A percentile compares a stretch with the other conserved stretches of the same genome.
Evolutionary conservation across 139 green algal species (phyloP).

Genomic region (Haematococcus sp.): DNA sequence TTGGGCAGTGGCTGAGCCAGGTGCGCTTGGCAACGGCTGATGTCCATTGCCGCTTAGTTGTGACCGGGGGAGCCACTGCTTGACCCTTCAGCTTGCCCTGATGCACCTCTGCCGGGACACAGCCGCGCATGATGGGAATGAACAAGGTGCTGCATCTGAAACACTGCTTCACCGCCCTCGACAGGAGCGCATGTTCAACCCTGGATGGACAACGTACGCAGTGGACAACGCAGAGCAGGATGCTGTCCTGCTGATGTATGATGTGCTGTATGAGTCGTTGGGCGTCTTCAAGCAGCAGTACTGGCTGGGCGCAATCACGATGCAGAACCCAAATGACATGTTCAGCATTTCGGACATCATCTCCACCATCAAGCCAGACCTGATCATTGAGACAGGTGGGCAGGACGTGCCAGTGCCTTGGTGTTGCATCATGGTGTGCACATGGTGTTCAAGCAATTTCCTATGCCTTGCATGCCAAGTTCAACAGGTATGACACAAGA

Average conservation of each 20-base stretch:
- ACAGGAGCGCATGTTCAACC: conserved; percentile 28
- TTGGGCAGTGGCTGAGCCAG: conserved; percentile 4
- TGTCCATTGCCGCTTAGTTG: too few species aligned
- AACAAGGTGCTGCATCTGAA: too few species aligned
- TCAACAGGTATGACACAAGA: too few species aligned
- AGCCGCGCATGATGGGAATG: too few species aligned
- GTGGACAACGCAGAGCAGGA: conserved; percentile 28
- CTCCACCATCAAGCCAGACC: conserved; percentile 17
- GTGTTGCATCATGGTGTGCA: neutral
- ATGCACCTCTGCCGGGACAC: too few species aligned
- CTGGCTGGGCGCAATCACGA: conserved; percentile 29
- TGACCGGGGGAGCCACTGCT: too few species aligned
- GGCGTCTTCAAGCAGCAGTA: conserved; percentile 42
- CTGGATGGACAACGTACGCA: conserved; percentile 11
- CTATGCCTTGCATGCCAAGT: neutral
- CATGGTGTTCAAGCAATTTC: neutral
- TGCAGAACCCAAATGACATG: conserved; percentile 32
- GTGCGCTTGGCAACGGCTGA: too few species aligned
- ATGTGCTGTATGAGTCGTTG: conserved; percentile 40
- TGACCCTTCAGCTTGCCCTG: too few species aligned
- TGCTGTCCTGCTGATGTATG: conserved; percentile 34
- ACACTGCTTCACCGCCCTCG: too few species aligned
- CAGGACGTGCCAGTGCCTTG: neutral
- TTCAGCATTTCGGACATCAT: conserved; percentile 37
- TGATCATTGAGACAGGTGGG: conserved; percentile 48